phyloP scores from a whole-genome alignment of 2,329 filamentous ascomycete species.

The Colletotrichum musicola region DNA sequence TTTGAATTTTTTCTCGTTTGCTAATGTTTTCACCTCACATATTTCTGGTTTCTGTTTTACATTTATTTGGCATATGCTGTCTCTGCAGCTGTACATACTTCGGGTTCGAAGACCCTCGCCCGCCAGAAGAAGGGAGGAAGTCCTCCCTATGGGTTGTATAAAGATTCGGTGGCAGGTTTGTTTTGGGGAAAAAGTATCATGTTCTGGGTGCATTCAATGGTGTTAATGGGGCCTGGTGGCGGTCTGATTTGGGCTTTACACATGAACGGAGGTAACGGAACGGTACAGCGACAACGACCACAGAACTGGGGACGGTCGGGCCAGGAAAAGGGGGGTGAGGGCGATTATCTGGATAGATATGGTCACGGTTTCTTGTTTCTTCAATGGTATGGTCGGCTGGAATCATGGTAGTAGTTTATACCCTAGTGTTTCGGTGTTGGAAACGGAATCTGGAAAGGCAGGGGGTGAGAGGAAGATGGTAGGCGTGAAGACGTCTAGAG shows the following conservation, averaged over 20 bases:
- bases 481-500: background rate
- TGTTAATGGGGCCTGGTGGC: slow-evolving; percentile 10
- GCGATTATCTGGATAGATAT: background rate
- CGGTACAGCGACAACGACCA: slow-evolving; percentile 12
- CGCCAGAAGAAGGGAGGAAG: no score
- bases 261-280: background rate
- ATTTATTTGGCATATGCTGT: slow-evolving; percentile 4
- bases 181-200: slow-evolving; percentile 2
- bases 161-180: background rate
- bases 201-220: slow-evolving; percentile 18
- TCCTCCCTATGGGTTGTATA: no score
- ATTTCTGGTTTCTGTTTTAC: slow-evolving; percentile 11
- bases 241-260: background rate
- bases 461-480: background rate
- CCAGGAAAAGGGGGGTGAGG: slow-evolving; percentile 1
- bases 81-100: background rate
- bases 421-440: slow-evolving; percentile 31
- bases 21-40: background rate
- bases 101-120: background rate
- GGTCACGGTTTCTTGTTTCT: no score
- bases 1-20: background rate
- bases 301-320: background rate
- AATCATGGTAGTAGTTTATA: slow-evolving; percentile 26
- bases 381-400: background rate
- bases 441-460: no score